These are phyloP conservation scores for Barnettozyma populi DNA, from an alignment of 805 yeast species.

Conservation along the genomic window DNA sequence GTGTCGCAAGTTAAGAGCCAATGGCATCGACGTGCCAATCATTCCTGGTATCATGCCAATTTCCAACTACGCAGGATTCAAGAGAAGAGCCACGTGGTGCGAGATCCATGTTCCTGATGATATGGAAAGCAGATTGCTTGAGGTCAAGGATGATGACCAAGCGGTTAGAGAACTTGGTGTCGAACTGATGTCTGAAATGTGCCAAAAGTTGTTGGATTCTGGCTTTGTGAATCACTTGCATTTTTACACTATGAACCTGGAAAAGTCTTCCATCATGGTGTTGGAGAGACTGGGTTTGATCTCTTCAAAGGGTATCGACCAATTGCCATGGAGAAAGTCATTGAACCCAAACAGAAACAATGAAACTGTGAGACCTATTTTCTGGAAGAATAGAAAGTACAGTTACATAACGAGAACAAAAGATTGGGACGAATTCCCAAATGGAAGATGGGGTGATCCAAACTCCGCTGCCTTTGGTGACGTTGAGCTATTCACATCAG, in stretches of 20 bases:
- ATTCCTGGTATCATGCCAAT: constrained; percentile 99
- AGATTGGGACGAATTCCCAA: constrained; percentile 97
- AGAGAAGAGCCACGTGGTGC: constrained; percentile 94
- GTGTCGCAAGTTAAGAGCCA: constrained; percentile 65
- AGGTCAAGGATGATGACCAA: constrained; percentile 85
- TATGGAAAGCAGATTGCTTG: constrained; percentile 65
- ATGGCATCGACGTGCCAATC: constrained; percentile 79
- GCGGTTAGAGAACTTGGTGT: constrained; percentile 84
- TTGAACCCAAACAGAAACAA: constrained; percentile 72
- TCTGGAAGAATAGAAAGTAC: constrained; percentile 92
- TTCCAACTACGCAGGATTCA: constrained; percentile 86
- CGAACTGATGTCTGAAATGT: constrained; percentile 77
- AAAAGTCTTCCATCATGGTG: constrained; percentile 83
- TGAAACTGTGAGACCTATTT: constrained; percentile 88
- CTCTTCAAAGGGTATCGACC: constrained; percentile 26
- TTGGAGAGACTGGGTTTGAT: constrained; percentile 66
- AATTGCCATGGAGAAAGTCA: constrained; percentile 87
- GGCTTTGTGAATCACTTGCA: constrained; percentile 82
- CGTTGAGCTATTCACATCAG: constrained; percentile 73
- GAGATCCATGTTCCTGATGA: constrained; percentile 72
- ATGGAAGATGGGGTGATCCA: constrained; percentile 98
- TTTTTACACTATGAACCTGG: constrained; percentile 96
- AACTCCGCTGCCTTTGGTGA: constrained; percentile 96
- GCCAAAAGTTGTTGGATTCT: constrained; percentile 61
- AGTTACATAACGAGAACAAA: constrained; percentile 86